A percentile compares a stretch with the other conserved stretches of the same genome.
These are phyloP conservation scores for Moniliophthora roreri DNA, from an alignment of 1,284 basidiomycete genomes.

Conservation along the genomic window DNA sequence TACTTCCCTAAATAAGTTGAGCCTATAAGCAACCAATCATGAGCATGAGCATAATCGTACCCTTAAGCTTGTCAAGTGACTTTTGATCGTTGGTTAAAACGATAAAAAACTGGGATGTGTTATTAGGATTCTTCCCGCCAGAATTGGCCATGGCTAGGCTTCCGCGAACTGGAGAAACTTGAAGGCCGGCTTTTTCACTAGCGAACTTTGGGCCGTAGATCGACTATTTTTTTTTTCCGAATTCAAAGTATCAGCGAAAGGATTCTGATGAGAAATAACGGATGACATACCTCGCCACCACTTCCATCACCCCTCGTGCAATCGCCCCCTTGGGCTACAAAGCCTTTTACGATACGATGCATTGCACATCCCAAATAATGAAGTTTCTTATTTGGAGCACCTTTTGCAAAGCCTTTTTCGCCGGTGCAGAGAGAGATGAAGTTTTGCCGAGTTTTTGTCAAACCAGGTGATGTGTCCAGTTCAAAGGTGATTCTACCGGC, in stretches of 20 bases:
- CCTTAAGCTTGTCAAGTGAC: constrained; percentile 38
- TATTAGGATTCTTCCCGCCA: constrained; percentile 36
- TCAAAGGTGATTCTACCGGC: constrained; percentile 40
- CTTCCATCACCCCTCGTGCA: constrained; percentile 50
- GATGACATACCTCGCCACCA: constrained; percentile 45
- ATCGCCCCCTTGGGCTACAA: constrained; percentile 51
- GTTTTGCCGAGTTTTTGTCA: constrained; percentile 46
- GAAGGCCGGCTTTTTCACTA: constrained; percentile 47
- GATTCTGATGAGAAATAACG: not conserved
- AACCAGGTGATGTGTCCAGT: constrained; percentile 33
- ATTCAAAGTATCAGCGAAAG: not conserved
- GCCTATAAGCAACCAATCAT: not conserved
- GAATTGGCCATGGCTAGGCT: constrained; percentile 51
- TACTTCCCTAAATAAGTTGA: constrained; percentile 38
- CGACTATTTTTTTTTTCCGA: constrained; percentile 27
- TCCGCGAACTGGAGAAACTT: constrained; percentile 35
- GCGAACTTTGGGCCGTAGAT: constrained; percentile 51
- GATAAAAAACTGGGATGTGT: constrained; percentile 52
- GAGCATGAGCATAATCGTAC: not conserved
- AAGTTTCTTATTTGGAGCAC: constrained; percentile 44
- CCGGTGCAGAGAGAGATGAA: constrained; percentile 49
- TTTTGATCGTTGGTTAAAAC: constrained; percentile 40
- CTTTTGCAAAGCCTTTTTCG: constrained; percentile 46
- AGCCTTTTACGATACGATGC: constrained; percentile 45
- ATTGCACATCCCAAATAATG: constrained; percentile 43